Base-by-base conservation (phyloP, 2,329 filamentous ascomycete species). In the Aspergillus japonicus region DNA sequence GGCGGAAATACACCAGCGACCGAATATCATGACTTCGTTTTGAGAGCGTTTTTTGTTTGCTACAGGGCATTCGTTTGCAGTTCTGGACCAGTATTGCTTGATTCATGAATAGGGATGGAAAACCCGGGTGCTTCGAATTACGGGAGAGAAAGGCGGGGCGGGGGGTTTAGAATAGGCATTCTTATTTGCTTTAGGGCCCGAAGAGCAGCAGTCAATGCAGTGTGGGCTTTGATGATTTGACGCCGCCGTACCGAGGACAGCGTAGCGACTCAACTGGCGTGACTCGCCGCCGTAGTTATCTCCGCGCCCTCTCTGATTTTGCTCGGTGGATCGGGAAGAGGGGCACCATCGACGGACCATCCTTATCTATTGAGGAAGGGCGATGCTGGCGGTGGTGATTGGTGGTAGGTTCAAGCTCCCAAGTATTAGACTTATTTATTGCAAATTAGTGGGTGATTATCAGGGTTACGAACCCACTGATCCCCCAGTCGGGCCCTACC, bases 341-440 rank as follows among this genome's bases (percentile, higher is more conserved):
- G 53, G 53, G 53, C 42, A 8, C 14, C 14, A 53, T 48, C 53
- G 19, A 35, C 33, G 14, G 33, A 29, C 52, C 39, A 54, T 48
- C 24, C 53, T 55, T 55, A 54, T 55, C 42, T 55, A 47, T 48
- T 16, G 39, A 44, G 16, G 16, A 44, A 44, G 39, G 39, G 53
- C 42, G 42, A 19, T 48, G 16, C 23, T 42, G 24, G n/a, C n/a
- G 3, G 48, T 16, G 53, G 6, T 55, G 53, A 55, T 55, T 55
- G 53, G 53, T 23, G 51, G 12, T 14, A 53, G 14, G 42, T 14
- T 21, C 44, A 31, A 23, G 42, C 31, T 19, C 39, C 23, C 47
- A 55, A 48, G 44, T 48, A 55, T 55, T 55, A 55, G 53, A 55
- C 53, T 55, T 48, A 31, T 29, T 55, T 55, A 55, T 55, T 55